Percentiles rank a stretch among this genome's conserved stretches.
phyloP scores from a whole-genome alignment of 129 eudicot species.

The Artemisia annua region DNA sequence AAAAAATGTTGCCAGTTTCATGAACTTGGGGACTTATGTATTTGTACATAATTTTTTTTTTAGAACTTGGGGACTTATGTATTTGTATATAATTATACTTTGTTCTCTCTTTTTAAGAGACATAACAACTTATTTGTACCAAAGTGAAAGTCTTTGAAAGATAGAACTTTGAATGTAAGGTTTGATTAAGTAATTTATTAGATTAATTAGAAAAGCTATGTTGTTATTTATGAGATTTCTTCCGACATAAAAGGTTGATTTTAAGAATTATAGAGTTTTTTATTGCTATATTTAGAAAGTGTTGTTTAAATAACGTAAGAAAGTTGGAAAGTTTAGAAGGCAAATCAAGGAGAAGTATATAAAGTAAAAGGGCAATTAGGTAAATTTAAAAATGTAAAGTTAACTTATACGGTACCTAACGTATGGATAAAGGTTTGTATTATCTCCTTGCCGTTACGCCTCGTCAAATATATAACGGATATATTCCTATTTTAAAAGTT shows the following conservation, averaged over 20 bases:
- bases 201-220: no score
- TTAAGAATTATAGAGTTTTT: neutral
- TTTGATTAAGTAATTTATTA: no score
- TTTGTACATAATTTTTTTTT: no score
- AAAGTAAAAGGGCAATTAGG: slow-evolving; percentile 7
- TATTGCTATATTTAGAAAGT: slow-evolving; percentile 9
- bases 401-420: slow-evolving; percentile 31
- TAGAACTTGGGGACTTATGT: no score
- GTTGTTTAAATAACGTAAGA: neutral
- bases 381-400: slow-evolving; percentile 20
- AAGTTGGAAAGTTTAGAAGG: slow-evolving; percentile 18
- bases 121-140: no score
- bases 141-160: no score
- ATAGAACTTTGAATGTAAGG: no score
- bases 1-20: no score
- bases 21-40: no score
- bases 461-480: slow-evolving; percentile 17
- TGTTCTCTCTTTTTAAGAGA: no score
- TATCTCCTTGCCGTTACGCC: slow-evolving; percentile 28
- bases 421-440: slow-evolving; percentile 31
- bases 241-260: neutral
- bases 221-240: neutral
- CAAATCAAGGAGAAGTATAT: neutral
- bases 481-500: neutral
- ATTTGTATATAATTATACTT: no score